Conservation (phyloP, 176 grass and related monocot genomes). For the Typha latifolia region DNA sequence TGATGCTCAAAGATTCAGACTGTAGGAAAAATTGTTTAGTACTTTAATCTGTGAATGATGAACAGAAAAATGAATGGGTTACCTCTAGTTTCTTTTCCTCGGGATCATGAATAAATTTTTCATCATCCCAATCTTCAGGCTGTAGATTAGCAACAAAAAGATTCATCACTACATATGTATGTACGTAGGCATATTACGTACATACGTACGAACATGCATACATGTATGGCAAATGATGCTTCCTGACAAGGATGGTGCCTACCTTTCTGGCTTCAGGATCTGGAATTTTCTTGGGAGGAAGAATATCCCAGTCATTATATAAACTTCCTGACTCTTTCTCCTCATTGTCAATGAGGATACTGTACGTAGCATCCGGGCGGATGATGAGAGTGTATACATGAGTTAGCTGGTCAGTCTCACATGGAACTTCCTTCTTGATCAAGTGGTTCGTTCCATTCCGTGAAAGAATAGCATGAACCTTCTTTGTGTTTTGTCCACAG, state of each 20-base stretch:
- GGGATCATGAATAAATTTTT: slow-evolving; percentile 82
- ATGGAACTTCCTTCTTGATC: slow-evolving; percentile 39
- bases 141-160: slow-evolving; percentile 16
- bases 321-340: slow-evolving; percentile 40
- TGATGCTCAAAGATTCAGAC: too few species aligned
- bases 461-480: slow-evolving; percentile 50
- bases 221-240: not conserved
- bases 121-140: slow-evolving; percentile 97
- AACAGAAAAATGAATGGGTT: slow-evolving; percentile 8
- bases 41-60: not conserved
- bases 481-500: slow-evolving; percentile 92
- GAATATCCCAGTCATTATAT: slow-evolving; percentile 40
- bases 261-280: slow-evolving; percentile 42
- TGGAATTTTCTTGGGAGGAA: slow-evolving; percentile 42
- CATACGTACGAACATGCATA: not conserved
- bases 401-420: slow-evolving; percentile 41
- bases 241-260: not conserved
- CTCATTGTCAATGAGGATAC: slow-evolving; percentile 35
- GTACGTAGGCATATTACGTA: not conserved
- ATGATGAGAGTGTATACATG: slow-evolving; percentile 47
- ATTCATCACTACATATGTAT: not conserved
- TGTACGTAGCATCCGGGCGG: slow-evolving; percentile 33
- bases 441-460: slow-evolving; percentile 36
- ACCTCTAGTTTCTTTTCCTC: slow-evolving; percentile 93
- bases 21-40: not conserved